Conservation (phyloP, 2,329 filamentous ascomycete genomes). For the Ophiostoma triangulosporum region DNA sequence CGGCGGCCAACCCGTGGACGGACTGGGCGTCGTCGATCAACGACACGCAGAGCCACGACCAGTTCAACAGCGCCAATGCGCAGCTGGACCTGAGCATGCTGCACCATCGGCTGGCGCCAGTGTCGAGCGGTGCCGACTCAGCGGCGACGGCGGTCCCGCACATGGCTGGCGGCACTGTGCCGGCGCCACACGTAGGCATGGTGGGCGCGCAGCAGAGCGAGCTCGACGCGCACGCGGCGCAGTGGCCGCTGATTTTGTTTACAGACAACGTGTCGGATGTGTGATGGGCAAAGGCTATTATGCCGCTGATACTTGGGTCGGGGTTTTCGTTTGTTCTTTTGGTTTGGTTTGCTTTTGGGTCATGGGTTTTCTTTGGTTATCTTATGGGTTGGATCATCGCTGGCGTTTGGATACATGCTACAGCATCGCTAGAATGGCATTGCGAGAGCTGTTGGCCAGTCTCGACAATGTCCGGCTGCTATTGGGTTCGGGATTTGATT, state of each 20-base stretch:
- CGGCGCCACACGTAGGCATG: background rate
- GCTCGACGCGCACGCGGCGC: slow-evolving; percentile 1
- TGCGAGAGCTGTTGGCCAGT: too few relatives aligned
- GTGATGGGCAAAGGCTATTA: background rate
- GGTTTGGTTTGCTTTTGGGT: too few relatives aligned
- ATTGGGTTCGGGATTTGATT: too few relatives aligned
- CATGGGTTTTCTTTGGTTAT: too few relatives aligned
- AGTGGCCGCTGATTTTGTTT: slow-evolving; percentile 12
- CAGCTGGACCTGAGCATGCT: slow-evolving; percentile 31
- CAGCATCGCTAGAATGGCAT: too few relatives aligned
- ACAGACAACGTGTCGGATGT: background rate
- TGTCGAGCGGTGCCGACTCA: background rate
- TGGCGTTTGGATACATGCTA: too few relatives aligned
- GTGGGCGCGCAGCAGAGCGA: background rate
- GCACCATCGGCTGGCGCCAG: slow-evolving; percentile 9
- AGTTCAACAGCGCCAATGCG: slow-evolving; percentile 27
- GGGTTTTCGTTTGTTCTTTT: too few relatives aligned
- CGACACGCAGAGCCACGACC: slow-evolving; percentile 34
- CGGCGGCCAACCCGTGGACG: slow-evolving; percentile 33
- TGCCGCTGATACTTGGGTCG: too few relatives aligned
- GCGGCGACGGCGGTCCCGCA: background rate
- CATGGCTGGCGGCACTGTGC: background rate
- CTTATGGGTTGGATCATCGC: too few relatives aligned
- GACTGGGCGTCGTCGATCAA: slow-evolving; percentile 41
- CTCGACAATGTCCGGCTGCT: too few relatives aligned